These are phyloP conservation scores for Microascus cirrosus DNA, from an alignment of 2,329 filamentous ascomycete genomes.

Conservation along the genomic window DNA sequence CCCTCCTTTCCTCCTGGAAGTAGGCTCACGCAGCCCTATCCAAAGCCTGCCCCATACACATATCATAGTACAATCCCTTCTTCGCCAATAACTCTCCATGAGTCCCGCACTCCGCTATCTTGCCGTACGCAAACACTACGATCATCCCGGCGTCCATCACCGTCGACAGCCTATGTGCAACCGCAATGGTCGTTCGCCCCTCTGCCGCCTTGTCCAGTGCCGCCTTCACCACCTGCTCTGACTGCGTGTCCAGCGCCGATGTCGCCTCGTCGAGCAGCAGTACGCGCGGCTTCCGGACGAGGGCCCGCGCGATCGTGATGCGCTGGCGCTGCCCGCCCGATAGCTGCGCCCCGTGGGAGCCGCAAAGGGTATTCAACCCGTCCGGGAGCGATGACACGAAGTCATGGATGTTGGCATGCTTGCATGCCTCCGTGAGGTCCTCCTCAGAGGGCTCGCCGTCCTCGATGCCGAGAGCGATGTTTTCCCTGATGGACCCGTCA, in stretches of 20 bases:
- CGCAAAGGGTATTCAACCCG: slow-evolving; percentile 52
- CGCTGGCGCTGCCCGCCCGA: slow-evolving; percentile 65
- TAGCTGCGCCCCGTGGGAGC: slow-evolving; percentile 55
- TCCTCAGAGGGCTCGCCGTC: slow-evolving; percentile 15
- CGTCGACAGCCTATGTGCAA: slow-evolving; percentile 49
- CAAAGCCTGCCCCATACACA: slow-evolving; percentile 17
- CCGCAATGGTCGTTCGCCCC: slow-evolving; percentile 46
- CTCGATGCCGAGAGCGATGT: slow-evolving; percentile 35
- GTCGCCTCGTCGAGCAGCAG: slow-evolving; percentile 68
- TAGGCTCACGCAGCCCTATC: neutral
- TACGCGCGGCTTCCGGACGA: slow-evolving; percentile 54
- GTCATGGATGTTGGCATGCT: slow-evolving; percentile 43
- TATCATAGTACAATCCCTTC: slow-evolving; percentile 38
- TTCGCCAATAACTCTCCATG: slow-evolving; percentile 44
- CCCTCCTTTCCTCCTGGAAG: too few species aligned
- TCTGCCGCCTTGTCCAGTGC: slow-evolving; percentile 37
- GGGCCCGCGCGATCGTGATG: slow-evolving; percentile 60
- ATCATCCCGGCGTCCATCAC: slow-evolving; percentile 51
- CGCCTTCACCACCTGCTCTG: slow-evolving; percentile 52
- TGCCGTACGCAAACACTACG: slow-evolving; percentile 47
- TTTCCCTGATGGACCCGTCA: slow-evolving; percentile 37
- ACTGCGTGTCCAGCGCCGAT: slow-evolving; percentile 50
- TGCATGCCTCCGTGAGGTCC: slow-evolving; percentile 35
- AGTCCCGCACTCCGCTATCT: slow-evolving; percentile 49
- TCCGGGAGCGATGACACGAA: slow-evolving; percentile 45